Percentiles rank a stretch among this genome's conserved stretches.
These are phyloP conservation scores for Neurospora sp. DNA, from an alignment of 495 filamentous ascomycete genomes.

Conservation along the genomic window DNA sequence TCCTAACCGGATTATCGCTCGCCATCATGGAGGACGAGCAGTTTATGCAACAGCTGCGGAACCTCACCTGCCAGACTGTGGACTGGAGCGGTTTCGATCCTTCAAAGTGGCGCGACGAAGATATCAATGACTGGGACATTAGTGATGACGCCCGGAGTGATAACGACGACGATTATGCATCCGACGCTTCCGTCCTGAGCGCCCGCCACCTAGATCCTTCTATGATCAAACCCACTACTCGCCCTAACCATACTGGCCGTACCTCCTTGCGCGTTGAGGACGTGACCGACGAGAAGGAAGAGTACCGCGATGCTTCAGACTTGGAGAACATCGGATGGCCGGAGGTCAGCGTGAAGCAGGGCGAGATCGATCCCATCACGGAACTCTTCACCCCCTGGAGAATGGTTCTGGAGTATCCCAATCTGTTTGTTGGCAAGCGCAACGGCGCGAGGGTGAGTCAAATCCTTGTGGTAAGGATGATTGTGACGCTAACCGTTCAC, in stretches of 20 bases:
- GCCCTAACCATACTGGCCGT: neutral
- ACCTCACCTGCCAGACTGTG: conserved; percentile 4
- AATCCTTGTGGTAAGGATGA: neutral
- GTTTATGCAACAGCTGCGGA: conserved; percentile 4
- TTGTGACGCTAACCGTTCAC: neutral
- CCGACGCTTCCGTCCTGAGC: conserved; percentile 12
- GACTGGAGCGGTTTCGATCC: conserved; percentile 12
- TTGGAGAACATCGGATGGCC: conserved; percentile 13
- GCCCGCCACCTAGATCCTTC: conserved; percentile 5
- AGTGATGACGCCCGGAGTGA: neutral
- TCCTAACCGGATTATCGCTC: neutral
- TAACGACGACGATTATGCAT: neutral
- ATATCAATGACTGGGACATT: neutral
- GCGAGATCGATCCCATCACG: conserved; percentile 14
- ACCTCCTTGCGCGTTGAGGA: neutral
- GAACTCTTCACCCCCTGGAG: conserved; percentile 50
- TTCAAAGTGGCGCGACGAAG: conserved; percentile 4
- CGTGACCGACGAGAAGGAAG: conserved; percentile 3
- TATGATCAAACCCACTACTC: neutral
- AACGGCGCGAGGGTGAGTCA: conserved; percentile 33
- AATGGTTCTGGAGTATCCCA: conserved; percentile 49
- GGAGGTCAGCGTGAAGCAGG: conserved; percentile 14
- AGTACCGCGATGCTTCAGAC: neutral
- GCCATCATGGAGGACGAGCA: conserved; percentile 4
- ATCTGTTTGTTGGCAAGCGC: conserved; percentile 42